Base-by-base conservation (phyloP, 257 asterid genomes). In the Thymus quinquecostatus region DNA sequence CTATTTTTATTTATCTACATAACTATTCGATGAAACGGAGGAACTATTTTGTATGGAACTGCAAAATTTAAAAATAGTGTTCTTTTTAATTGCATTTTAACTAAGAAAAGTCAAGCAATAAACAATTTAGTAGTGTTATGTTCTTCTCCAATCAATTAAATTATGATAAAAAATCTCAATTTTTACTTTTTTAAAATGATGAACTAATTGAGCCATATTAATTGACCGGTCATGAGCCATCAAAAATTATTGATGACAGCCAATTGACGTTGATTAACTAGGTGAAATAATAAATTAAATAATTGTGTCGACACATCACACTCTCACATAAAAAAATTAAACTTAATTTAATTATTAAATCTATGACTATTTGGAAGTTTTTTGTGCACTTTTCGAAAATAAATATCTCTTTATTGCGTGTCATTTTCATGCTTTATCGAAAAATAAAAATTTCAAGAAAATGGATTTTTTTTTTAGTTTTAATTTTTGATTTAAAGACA, bases 251-350 rank as follows among this genome's bases (percentile, higher is more conserved):
- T 68, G 66, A 71, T 73, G 79, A 71, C 82, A 70, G 70, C 40
- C 61, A 62, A 55, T 71, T 79, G 78, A 64, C 71, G 80, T 63
- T 62, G 74, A 71, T 71, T 78, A 78, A 78, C 72, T 75, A 78
- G 33, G 78, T 66, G 36, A 75, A 70, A 50, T 71, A 60, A 36
- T 65, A n/a, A 50, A 27, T 53, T 21, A 58, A 70, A 40, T 66
- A 65, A 58, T 66, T 64, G 41, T 45, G 44, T 45, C 60, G 66
- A 60, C 28, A 49, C 70, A 36, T 70, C 80, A 70, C 75, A 66
- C 65, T 75, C 74, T 56, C 65, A 77, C 21, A 41, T 8, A 44
- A 0, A 7, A 6, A 27, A 54, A 44, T 3, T 8, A 53, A 27
- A 54, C 21, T 21, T 55, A 28, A 59, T 6, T 12, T 58, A 40